These are phyloP conservation scores for Hanseniaspora gamundiae DNA, from an alignment of 1,139 yeast genomes.

Conservation along the genomic window DNA sequence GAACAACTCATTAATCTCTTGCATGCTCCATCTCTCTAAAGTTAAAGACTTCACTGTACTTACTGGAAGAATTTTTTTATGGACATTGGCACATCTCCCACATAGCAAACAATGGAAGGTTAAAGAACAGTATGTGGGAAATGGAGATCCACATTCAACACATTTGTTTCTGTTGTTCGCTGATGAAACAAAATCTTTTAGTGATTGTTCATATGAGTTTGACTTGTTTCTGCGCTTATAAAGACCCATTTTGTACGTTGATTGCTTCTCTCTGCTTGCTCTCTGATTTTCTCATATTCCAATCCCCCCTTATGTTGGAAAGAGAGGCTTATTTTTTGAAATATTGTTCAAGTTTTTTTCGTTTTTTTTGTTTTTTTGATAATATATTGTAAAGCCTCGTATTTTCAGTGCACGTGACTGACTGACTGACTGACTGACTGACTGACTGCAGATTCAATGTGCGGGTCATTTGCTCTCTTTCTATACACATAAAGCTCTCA, in stretches of 20 bases:
- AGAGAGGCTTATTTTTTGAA: background rate
- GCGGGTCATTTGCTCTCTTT: too few species aligned
- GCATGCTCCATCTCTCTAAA: slow-evolving; percentile 56
- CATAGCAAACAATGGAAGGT: slow-evolving; percentile 51
- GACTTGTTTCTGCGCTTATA: background rate
- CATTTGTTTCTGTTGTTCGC: slow-evolving; percentile 44
- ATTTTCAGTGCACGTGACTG: too few species aligned
- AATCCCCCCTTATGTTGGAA: background rate
- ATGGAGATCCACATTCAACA: slow-evolving; percentile 57
- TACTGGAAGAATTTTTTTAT: slow-evolving; percentile 25
- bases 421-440: too few species aligned
- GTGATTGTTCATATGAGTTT: slow-evolving; percentile 1
- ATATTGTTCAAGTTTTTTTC: too few species aligned
- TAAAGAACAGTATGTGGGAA: slow-evolving; percentile 36
- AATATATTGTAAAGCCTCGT: too few species aligned
- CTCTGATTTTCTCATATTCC: background rate
- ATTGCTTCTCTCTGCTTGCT: background rate
- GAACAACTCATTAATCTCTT: slow-evolving; percentile 20
- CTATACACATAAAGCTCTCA: too few species aligned
- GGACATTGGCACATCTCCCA: slow-evolving; percentile 64
- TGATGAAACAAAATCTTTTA: slow-evolving; percentile 30
- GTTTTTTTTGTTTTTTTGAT: too few species aligned
- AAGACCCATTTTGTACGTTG: background rate
- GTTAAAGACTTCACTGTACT: slow-evolving; percentile 38
- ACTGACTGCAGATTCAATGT: too few species aligned